phyloP scores from a whole-genome alignment of 2,329 filamentous ascomycete species.

The Drechslerella coelobrocha region DNA sequence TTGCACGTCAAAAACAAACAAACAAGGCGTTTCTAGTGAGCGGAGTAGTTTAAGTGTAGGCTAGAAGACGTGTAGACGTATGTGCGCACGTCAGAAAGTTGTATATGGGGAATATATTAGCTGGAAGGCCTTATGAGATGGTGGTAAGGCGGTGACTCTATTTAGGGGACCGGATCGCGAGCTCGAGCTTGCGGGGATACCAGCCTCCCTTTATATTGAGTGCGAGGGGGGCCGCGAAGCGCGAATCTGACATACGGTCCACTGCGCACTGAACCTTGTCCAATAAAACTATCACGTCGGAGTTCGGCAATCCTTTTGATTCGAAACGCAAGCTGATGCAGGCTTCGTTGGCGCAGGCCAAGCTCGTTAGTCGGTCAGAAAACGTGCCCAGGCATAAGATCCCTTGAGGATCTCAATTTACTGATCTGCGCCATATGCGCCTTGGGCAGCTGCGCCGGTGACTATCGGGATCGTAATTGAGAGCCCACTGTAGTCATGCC shows the following conservation, averaged over 20 bases:
- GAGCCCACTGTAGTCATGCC: conserved; percentile 38
- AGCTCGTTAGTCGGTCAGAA: background rate
- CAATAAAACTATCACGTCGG: background rate
- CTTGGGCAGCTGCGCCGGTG: conserved; percentile 32
- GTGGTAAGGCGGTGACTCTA: too few species aligned
- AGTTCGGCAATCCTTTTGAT: conserved; percentile 41
- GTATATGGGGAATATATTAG: too few species aligned
- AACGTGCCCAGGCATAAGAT: conserved; percentile 37
- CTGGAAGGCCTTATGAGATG: too few species aligned
- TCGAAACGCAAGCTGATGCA: conserved; percentile 44
- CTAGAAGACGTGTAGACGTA: too few species aligned
- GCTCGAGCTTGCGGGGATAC: conserved; percentile 34
- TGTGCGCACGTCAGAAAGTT: too few species aligned
- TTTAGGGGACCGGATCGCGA: too few species aligned
- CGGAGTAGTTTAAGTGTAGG: too few species aligned
- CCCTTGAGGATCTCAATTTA: conserved; percentile 29
- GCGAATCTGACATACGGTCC: conserved; percentile 23
- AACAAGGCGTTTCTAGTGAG: too few species aligned
- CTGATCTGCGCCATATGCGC: conserved; percentile 35
- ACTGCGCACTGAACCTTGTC: conserved; percentile 12
- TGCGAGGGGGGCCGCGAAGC: conserved; percentile 5
- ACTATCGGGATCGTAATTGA: conserved; percentile 5
- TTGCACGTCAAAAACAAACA: too few species aligned
- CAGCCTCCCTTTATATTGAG: conserved; percentile 36
- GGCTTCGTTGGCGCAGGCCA: conserved; percentile 39